A percentile compares a stretch with the other conserved stretches of the same genome.
phyloP scores from a whole-genome alignment of 495 filamentous ascomycete genomes.

The Penicillium taxi region DNA sequence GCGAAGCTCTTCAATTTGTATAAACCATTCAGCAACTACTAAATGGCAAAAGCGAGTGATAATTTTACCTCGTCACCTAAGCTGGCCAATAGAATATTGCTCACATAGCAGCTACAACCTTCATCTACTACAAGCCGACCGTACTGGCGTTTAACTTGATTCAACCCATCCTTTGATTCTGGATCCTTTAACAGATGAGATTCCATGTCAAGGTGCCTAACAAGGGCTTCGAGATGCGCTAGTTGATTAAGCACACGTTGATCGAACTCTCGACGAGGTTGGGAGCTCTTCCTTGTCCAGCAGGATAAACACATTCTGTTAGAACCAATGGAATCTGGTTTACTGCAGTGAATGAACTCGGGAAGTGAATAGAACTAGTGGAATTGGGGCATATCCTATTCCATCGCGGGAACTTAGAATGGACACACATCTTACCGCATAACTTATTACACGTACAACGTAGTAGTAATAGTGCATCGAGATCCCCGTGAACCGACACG shows the following conservation, averaged over 20 bases:
- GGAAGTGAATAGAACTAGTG: too few species aligned
- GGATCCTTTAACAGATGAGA: not conserved
- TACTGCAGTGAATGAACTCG: too few species aligned
- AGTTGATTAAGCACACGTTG: conserved; percentile 1
- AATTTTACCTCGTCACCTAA: conserved; percentile 59
- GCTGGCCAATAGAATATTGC: conserved; percentile 67
- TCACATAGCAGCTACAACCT: conserved; percentile 64
- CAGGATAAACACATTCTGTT: conserved; percentile 4
- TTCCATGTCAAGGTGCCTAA: not conserved
- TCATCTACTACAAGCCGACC: conserved; percentile 68
- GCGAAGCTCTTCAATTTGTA: conserved; percentile 48
- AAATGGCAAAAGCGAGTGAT: too few species aligned
- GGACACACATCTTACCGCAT: too few species aligned
- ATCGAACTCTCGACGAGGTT: conserved; percentile 1
- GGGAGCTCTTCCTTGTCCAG: conserved; percentile 6
- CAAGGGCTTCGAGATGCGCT: conserved; percentile 3
- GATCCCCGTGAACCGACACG: too few species aligned
- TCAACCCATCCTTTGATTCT: not conserved
- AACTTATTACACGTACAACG: too few species aligned
- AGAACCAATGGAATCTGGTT: too few species aligned
- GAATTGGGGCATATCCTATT: too few species aligned
- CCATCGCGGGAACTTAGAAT: too few species aligned
- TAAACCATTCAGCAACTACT: too few species aligned
- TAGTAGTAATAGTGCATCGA: too few species aligned
- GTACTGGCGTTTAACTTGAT: conserved; percentile 23